These are phyloP conservation scores for Citrus glauca DNA, from an alignment of 345 rosid species.

Conservation along the genomic window DNA sequence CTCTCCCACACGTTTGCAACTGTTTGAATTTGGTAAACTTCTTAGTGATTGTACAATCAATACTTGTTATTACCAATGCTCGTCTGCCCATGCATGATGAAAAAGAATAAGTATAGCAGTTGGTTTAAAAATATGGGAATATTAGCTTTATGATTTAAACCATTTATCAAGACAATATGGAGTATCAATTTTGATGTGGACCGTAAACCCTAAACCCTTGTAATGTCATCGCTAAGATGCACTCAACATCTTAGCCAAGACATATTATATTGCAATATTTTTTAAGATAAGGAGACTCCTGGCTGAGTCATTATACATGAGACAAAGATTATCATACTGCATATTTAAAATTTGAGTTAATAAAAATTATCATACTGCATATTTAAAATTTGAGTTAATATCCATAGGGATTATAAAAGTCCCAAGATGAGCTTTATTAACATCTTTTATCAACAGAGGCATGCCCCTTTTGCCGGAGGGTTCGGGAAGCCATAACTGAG, in stretches of 20 bases:
- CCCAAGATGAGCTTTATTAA: background rate
- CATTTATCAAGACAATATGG: background rate
- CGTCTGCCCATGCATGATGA: background rate
- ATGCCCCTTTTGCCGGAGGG: slow-evolving; percentile 86
- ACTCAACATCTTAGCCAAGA: background rate
- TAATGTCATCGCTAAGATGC: background rate
- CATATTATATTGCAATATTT: background rate
- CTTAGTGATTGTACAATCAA: background rate
- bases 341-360: background rate
- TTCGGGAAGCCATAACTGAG: slow-evolving; percentile 82
- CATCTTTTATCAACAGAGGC: slow-evolving; percentile 56
- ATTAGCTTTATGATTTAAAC: background rate
- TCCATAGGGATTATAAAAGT: background rate
- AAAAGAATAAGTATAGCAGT: background rate
- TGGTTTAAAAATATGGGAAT: background rate
- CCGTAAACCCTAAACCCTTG: background rate
- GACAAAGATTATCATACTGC: background rate
- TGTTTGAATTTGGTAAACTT: slow-evolving; percentile 71
- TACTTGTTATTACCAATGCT: background rate
- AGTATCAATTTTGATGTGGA: background rate
- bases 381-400: background rate
- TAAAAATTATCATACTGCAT: background rate
- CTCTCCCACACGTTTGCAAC: slow-evolving; percentile 54
- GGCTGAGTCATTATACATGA: background rate
- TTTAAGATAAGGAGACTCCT: background rate